phyloP scores from a whole-genome alignment of 441 rosid genomes.

The Erodium chrysanthum region DNA sequence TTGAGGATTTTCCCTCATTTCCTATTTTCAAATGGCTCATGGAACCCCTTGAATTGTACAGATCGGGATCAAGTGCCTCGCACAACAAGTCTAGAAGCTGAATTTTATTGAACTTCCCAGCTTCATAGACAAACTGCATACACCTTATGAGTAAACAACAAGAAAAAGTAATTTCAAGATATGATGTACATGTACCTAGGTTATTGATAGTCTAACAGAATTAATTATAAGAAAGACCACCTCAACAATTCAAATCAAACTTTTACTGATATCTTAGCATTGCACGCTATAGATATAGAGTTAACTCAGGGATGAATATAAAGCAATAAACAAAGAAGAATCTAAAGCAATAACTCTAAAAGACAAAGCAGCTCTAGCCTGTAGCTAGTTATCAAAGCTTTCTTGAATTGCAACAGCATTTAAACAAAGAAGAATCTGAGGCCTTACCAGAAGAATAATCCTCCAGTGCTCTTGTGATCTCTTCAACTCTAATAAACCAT shows the following conservation, averaged over 20 bases:
- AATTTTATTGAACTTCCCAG: slow-evolving; percentile 48
- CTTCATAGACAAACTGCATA: slow-evolving; percentile 66
- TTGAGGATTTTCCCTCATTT: slow-evolving; percentile 22
- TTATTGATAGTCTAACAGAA: not conserved
- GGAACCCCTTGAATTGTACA: slow-evolving; percentile 21
- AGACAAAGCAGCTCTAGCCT: not conserved
- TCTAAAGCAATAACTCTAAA: not conserved
- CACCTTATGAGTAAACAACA: slow-evolving; percentile 16
- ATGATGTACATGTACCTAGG: slow-evolving; percentile 3
- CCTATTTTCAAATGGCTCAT: slow-evolving; percentile 16
- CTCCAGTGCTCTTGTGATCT: slow-evolving; percentile 56
- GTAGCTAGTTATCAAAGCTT: slow-evolving; percentile 7
- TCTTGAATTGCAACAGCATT: slow-evolving; percentile 4
- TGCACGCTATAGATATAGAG: not conserved
- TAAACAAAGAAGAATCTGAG: slow-evolving; percentile 16
- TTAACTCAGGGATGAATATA: not conserved
- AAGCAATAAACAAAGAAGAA: not conserved
- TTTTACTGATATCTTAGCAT: no score
- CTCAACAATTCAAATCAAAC: no score
- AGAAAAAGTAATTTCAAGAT: slow-evolving; percentile 19
- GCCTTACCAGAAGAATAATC: slow-evolving; percentile 58
- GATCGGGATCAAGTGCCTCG: slow-evolving; percentile 75
- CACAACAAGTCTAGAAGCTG: slow-evolving; percentile 66
- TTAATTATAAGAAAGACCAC: not conserved
- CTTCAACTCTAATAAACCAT: slow-evolving; percentile 51